Evolutionary conservation across 352 stramenopile genomes (phyloP), one percentile per base, ranked within the genome.

Genomic region (Globisporangium polare): DNA sequence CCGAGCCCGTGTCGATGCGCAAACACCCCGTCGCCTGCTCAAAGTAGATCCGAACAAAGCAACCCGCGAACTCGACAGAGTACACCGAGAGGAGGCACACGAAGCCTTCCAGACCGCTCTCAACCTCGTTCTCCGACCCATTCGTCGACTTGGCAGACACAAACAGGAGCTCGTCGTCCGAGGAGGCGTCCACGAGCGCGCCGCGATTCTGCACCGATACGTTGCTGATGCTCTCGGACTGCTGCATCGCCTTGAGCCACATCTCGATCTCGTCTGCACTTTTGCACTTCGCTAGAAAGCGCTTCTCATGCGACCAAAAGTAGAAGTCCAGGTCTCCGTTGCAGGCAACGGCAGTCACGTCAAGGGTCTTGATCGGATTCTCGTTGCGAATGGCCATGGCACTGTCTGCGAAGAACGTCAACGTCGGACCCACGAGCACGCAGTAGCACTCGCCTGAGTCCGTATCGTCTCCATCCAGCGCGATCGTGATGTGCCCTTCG

Each of bases 81-180:
- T 94, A 92, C 7, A 90, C 71, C 2, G 83, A 91, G 2, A 94
- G 49, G 17, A 94, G 75, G 37, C 83, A 92, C 1, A 77, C 77
- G 37, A 68, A 87, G 0, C 80, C 80, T 47, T 89, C 80, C 2
- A 85, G 49, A 33, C 53, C 52, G 31, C 55, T n/a, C 10, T 67
- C 52, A 2, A n/a, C 15, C 52, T 56, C 39, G 33, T 18, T 22
- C 20, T 68, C 35, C 26, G 26, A 41, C 37, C 37, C 22, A 41
- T 22, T 27, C 20, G 31, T 24, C 20, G 51, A 46, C 39, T 61
- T 41, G 2, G 29, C 20, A 5, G 58, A 65, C 26, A 83, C 65
- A 54, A 77, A 80, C 5, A 81, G 27, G 3, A 79, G 42, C 9
- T 80, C 73, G 1, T 66, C 66, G 6, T 66, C 45, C 3, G 55